A percentile compares a stretch with the other conserved stretches of the same genome.
phyloP scores from a whole-genome alignment of 1,284 basidiomycete genomes.

The Austroboletus niveus region DNA sequence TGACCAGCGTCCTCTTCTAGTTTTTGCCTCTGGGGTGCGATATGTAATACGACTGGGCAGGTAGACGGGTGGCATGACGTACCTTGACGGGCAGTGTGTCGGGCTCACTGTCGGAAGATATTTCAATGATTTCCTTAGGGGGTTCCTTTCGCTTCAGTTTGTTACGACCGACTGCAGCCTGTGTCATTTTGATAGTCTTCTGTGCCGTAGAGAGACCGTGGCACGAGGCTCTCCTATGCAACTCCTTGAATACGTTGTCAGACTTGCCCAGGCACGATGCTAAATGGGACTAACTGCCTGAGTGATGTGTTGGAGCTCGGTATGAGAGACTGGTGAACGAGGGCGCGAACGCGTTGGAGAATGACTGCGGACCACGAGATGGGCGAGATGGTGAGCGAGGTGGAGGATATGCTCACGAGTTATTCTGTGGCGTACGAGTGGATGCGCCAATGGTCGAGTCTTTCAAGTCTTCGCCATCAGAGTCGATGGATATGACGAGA shows the following conservation, averaged over 20 bases:
- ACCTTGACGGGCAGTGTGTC: slow-evolving; percentile 25
- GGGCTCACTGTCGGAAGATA: slow-evolving; percentile 32
- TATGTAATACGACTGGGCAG: not conserved
- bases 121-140: slow-evolving; percentile 21
- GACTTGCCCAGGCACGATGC: not conserved
- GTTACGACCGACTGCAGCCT: slow-evolving; percentile 4
- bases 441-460: slow-evolving; percentile 1
- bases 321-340: slow-evolving; percentile 5
- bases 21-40: slow-evolving; percentile 20
- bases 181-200: slow-evolving; percentile 17
- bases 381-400: not conserved
- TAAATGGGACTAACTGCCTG: slow-evolving; percentile 17
- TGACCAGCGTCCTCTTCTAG: not conserved
- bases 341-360: not conserved
- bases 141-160: slow-evolving; percentile 27
- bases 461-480: slow-evolving; percentile 13
- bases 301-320: slow-evolving; percentile 27
- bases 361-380: not conserved
- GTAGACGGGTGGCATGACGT: not conserved
- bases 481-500: slow-evolving; percentile 20
- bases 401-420: slow-evolving; percentile 11
- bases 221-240: slow-evolving; percentile 12
- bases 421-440: slow-evolving; percentile 1
- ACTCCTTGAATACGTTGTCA: slow-evolving; percentile 23
- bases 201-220: slow-evolving; percentile 18